A percentile compares a stretch with the other conserved stretches of the same genome.
These are phyloP conservation scores for Sclerotinia spermophila DNA, from an alignment of 2,329 filamentous ascomycete species.

Conservation along the genomic window DNA sequence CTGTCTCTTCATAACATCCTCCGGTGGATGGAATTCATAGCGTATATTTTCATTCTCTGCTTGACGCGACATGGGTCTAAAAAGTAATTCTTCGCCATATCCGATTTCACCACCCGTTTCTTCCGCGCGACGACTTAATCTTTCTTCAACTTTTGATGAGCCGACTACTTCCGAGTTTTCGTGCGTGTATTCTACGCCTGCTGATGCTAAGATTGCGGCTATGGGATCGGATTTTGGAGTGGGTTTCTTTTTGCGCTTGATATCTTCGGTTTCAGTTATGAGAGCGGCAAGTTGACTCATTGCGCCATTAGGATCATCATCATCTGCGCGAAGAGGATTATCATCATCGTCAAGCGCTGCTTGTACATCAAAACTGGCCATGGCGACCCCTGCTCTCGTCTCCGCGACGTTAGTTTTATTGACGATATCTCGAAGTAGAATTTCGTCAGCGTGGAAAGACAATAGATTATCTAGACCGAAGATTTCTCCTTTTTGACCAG, in stretches of 20 bases:
- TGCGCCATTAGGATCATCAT: constrained; percentile 55
- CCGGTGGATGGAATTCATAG: constrained; percentile 56
- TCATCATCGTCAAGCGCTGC: constrained; percentile 55
- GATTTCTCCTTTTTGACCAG: constrained; percentile 82
- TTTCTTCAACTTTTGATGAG: constrained; percentile 84
- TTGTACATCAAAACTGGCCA: constrained; percentile 72
- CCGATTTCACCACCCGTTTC: constrained; percentile 42
- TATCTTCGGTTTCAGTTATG: constrained; percentile 47
- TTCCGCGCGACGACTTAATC: constrained; percentile 69
- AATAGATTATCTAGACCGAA: constrained; percentile 90
- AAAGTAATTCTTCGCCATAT: constrained; percentile 52
- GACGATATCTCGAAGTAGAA: constrained; percentile 89
- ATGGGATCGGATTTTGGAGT: constrained; percentile 63
- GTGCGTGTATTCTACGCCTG: constrained; percentile 92
- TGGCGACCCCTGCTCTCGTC: constrained; percentile 76
- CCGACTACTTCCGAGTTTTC: constrained; percentile 95
- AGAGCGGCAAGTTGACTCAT: constrained; percentile 69
- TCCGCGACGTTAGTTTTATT: constrained; percentile 98
- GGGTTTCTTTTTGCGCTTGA: constrained; percentile 39
- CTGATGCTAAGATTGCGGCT: constrained; percentile 81
- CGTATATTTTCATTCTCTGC: constrained; percentile 28
- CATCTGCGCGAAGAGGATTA: constrained; percentile 40
- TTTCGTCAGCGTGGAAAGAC: constrained; percentile 71
- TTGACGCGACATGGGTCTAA: constrained; percentile 45
- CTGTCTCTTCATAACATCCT: constrained; percentile 71